Evolutionary conservation across 1,284 basidiomycete genomes (phyloP), one percentile per base, ranked within the genome.

Genomic region (Pisolithus thermaeus): DNA sequence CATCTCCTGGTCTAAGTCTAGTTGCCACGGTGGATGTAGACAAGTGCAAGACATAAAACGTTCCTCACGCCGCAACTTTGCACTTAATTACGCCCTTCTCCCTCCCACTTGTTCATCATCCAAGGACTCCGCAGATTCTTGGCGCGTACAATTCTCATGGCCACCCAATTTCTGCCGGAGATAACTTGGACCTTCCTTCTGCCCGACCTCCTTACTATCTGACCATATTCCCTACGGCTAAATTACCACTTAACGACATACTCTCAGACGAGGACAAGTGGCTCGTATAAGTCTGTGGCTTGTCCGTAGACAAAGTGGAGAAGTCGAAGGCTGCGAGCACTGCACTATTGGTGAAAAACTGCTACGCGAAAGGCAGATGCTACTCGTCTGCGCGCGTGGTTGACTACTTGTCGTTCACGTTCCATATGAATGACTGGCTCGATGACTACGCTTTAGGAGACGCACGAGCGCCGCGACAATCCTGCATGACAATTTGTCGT

Each of bases 171-270:
- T 14, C 11, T 35, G 12, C 14, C 12, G 32, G 32, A 14, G 32
- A 14, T 12, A 35, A 12, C 32, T 14, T 5, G 1, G 32, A 35
- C 38, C 30, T 83, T 84, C 65, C 67, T 79, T 51, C 75, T 87
- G 50, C 84, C 84, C 37, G 82, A 87, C 65, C 77, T 87, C 52
- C 73, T 84, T 37, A 73, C 74, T 1, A 75, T 82, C 56, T 87
- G 83, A 61, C 70, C 63, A 25, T 86, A 81, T 64, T 72, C 76
- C 12, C 73, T 81, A 8, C 59, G 62, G 7, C 79, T 80, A 58
- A 77, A 83, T 58, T 64, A 70, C 18, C 54, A 79, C 46, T 79
- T 32, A 80, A 83, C 61, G 73, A 68, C 4, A 66, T 83, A 37
- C 79, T 80, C 1, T 66, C 71, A 47, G 71, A 80, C 46, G 83